Evolutionary conservation across 202 grass and related monocot species (phyloP), one percentile per base, ranked within the genome.

Genomic region (Panicum virgatum): DNA sequence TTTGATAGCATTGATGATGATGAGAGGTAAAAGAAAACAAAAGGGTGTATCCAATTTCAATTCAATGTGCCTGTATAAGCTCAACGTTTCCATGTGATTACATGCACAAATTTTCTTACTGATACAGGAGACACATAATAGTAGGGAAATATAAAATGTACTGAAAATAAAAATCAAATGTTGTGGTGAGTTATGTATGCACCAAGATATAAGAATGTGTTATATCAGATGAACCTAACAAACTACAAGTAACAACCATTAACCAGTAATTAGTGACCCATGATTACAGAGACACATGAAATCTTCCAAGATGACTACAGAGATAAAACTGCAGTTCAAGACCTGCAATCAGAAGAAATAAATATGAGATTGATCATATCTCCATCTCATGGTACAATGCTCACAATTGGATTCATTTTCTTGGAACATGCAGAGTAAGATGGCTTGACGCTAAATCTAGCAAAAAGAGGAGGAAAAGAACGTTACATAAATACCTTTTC

Each of bases 151-250:
- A 47, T 19, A 45, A 61, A 61, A 37, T 37, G 8, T 65, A 69
- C 27, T 32, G 6, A 44, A 69, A 29, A 25, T 57, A 11, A 71
- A 60, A 60, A 81, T 0, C 10, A 76, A 20, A 26, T 46, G 56
- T 12, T 57, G 15, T 22, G 29, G 16, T 6, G 57, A 59, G n/a
- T 57, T 12, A 34, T 74, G 68, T 57, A 74, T 52, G 18, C 27
- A 85, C 82, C 82, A 89, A 74, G 62, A 91, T 68, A 86, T 77
- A 87, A 73, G 81, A 74, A 54, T 36, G 46, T 72, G 4, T 13
- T 36, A 64, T 80, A 72, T 25, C 69, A 46, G 47, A 12, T 54
- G 54, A 80, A 52, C 38, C 64, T 39, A 67, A n/a, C 16, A n/a
- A 40, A 12, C 3, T n/a, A 59, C 56, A 59, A 27, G 23, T 12